Base-by-base conservation (phyloP, 2,329 filamentous ascomycete genomes). In the Allantophomopsis cytisporea region DNA sequence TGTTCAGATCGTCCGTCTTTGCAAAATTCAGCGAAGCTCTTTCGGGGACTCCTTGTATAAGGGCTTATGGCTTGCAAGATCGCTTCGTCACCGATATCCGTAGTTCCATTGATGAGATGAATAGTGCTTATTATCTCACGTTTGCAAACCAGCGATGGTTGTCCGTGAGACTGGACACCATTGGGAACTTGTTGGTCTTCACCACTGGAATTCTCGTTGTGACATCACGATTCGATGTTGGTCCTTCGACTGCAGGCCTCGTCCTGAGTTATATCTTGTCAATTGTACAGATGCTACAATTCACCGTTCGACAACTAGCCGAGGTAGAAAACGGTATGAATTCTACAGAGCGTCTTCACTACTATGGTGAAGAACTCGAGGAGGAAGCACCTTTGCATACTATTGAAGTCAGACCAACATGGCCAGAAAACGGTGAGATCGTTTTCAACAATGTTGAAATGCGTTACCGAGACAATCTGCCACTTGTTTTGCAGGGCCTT, bases 301-400 rank as follows among this genome's bases (percentile, higher is more conserved):
- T 95, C 59, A 89, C 86, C 1, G 85, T 96, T 14, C 76, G 91
- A 14, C 89, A 96, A 60, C 69, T 95, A 7, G 89, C 89, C 18
- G 89, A 95, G 59, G 86, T 96, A 7, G 89, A 96, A 60, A 96
- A 95, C 61, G 86, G 88, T 54, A 96, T 96, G 89, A 96, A 95
- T 57, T 80, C 88, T 0, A 91, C 93, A 0, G 89, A 96, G 61
- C 80, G 91, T 37, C 68, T 96, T 28, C 78, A 87, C 56, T 86
- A 94, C 63, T 96, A 96, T 56, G 88, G 85, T 40, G 85, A 76
- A 1, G 62, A 84, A 49, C 72, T 98, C 4, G 87, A 94, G 46
- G 82, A 94, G 55, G 91, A 96, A 59, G 85, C 89, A 0, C 85
- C 88, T 0, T 67, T 88, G 2, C 83, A 88, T 51, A 80, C 84